A percentile compares a stretch with the other conserved stretches of the same genome.
phyloP scores from a whole-genome alignment of 176 grass and related monocot genomes.

The Zoysia japonica region DNA sequence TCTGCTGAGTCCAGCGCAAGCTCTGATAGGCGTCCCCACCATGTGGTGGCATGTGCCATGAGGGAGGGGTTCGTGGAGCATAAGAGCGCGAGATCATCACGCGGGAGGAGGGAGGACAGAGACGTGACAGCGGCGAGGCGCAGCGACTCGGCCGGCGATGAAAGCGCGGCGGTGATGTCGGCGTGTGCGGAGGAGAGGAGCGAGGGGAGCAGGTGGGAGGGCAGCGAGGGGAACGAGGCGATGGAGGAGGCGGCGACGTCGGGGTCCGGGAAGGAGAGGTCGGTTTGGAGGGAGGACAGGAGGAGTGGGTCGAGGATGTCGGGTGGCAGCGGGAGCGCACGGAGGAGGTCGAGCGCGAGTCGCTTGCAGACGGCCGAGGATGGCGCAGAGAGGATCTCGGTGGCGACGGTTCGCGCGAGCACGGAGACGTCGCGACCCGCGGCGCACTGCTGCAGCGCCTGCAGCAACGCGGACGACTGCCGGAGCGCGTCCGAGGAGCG shows the following conservation, averaged over 20 bases:
- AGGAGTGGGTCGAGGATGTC: conserved; percentile 79
- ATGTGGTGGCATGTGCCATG: conserved; percentile 72
- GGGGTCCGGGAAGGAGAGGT: conserved; percentile 90
- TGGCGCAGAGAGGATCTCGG: conserved; percentile 81
- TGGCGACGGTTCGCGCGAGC: conserved; percentile 64
- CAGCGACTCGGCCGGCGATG: conserved; percentile 63
- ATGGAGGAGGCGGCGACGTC: conserved; percentile 85
- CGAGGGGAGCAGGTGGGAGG: conserved; percentile 74
- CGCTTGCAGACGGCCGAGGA: conserved; percentile 88
- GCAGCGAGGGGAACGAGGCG: conserved; percentile 78
- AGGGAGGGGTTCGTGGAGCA: conserved; percentile 78
- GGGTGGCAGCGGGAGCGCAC: conserved; percentile 66
- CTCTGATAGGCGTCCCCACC: conserved; percentile 78
- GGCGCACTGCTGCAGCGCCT: conserved; percentile 87
- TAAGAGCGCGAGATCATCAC: conserved; percentile 81
- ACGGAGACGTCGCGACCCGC: conserved; percentile 89
- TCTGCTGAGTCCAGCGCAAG: conserved; percentile 76
- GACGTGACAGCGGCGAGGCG: conserved; percentile 73
- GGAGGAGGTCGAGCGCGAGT: conserved; percentile 91
- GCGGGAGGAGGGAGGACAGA: conserved; percentile 69
- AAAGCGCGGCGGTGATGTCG: conserved; percentile 58
- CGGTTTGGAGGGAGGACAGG: conserved; percentile 71
- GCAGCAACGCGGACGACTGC: conserved; percentile 81
- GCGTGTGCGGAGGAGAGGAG: conserved; percentile 81
- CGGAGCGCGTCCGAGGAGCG: conserved; percentile 88